Evolutionary conservation across 805 yeast species (phyloP).

Genomic region (Kluyveromyces dobzhanskii): DNA sequence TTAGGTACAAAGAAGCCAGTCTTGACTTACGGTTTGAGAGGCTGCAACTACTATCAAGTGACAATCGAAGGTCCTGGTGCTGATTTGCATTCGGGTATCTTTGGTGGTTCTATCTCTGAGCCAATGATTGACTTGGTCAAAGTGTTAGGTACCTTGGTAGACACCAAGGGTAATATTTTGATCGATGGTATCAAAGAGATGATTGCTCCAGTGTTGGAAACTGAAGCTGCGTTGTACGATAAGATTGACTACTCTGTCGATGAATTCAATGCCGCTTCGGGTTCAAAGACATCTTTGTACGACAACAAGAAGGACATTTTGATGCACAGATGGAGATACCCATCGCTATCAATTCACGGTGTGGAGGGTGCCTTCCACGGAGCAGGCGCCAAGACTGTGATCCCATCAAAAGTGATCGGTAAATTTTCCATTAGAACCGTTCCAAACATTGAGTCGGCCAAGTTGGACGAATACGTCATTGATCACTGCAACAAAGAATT

Average conservation of each 20-base stretch:
- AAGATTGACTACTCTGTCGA: conserved; percentile 75
- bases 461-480: conserved; percentile 69
- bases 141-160: conserved; percentile 70
- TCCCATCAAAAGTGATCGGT: conserved; percentile 90
- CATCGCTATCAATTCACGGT: conserved; percentile 93
- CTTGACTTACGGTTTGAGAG: conserved; percentile 94
- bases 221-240: conserved; percentile 73
- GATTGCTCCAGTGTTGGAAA: conserved; percentile 87
- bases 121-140: conserved; percentile 91
- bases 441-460: conserved; percentile 79
- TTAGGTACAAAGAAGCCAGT: conserved; percentile 95
- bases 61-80: conserved; percentile 86
- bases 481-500: conserved; percentile 62
- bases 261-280: conserved; percentile 83
- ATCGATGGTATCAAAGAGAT: conserved; percentile 87
- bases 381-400: conserved; percentile 96
- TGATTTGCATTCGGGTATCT: conserved; percentile 93
- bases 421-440: conserved; percentile 97
- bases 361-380: conserved; percentile 95
- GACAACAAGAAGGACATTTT: conserved; percentile 74
- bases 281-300: conserved; percentile 76
- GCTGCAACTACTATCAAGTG: conserved; percentile 88
- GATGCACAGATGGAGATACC: conserved; percentile 99
- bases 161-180: conserved; percentile 69
- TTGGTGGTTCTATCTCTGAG: conserved; percentile 96